Base-by-base conservation (phyloP, 805 yeast species). In the Schwanniomyces sp. region DNA sequence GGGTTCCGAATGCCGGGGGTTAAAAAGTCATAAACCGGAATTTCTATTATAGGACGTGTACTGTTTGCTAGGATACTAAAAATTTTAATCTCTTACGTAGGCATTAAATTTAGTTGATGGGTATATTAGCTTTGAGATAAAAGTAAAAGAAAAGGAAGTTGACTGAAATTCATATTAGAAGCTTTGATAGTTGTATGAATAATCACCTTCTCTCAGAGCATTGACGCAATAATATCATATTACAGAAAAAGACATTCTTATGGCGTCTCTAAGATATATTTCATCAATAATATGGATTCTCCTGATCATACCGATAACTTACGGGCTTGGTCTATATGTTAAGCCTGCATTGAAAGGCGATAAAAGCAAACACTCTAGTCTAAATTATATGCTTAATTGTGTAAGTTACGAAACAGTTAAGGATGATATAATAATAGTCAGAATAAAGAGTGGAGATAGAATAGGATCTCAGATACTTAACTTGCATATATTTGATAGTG, bases 361-460 rank as follows among this genome's bases (percentile, higher is more conserved):
- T 47, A 43, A 46, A n/a, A 49, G 50, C 34, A 59, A 58, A 29
- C 57, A 62, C 47, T 63, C 74, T n/a, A 57, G 70, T 28, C 43
- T 59, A 26, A 43, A 58, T 30, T 61, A 70, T 53, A 54, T 72
- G 34, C 47, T 53, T 38, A 63, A 71, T 49, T 73, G 78, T 55
- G 47, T 73, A 11, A 62, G 65, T 34, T 73, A 73, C 52, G 53
- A 57, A 10, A 68, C 75, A 7, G 61, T 62, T 27, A 56, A 62
- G 34, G 67, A 72, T 52, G 78, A 73, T 45, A 61, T 72, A 26
- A 55, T 73, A 16, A 57, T 70, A 61, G 62, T 71, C 12, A 57
- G 54, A 26, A 52, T 72, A 39, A 49, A 60, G 14, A 48, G 62
- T 41, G 75, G 76, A 29, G 67, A 63, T 28, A 60, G 52, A 24